phyloP scores from a whole-genome alignment of 2,329 filamentous ascomycete species.

The Lachnellula arida region DNA sequence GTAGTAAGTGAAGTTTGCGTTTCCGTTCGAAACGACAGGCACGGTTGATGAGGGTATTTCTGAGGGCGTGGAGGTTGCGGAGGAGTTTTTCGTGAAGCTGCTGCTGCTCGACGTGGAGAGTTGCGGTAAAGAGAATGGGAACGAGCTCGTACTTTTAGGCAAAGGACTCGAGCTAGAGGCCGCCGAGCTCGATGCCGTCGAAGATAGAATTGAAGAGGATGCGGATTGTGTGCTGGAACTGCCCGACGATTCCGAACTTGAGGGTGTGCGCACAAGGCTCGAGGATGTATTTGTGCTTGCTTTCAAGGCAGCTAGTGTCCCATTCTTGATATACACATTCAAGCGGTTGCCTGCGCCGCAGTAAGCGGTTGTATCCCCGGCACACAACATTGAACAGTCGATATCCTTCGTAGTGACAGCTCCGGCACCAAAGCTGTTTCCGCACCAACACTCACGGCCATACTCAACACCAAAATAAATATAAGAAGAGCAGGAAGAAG shows the following conservation, averaged over 20 bases:
- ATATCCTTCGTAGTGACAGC: conserved; percentile 6
- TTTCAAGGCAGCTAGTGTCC: neutral
- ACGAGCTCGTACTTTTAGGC: neutral
- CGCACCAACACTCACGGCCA: conserved; percentile 26
- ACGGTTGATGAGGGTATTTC: conserved; percentile 16
- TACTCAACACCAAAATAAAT: conserved; percentile 20
- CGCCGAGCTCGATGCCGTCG: neutral
- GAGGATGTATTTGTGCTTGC: conserved; percentile 4
- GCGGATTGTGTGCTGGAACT: neutral
- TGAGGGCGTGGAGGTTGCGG: conserved; percentile 6
- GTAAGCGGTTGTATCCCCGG: conserved; percentile 26
- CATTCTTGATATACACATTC: conserved; percentile 20
- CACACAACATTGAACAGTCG: conserved; percentile 19
- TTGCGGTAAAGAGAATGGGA: neutral
- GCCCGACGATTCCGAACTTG: neutral
- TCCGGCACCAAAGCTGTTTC: conserved; percentile 15
- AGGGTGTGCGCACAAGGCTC: neutral
- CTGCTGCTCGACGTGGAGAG: neutral
- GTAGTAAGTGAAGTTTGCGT: conserved; percentile 29
- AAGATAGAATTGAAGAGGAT: neutral
- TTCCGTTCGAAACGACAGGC: conserved; percentile 23
- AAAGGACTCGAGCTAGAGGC: neutral
- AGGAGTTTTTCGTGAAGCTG: conserved; percentile 12
- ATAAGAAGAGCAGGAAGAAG: conserved; percentile 12
- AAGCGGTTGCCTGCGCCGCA: conserved; percentile 31